Percentiles rank a stretch among this genome's conserved stretches.
These are phyloP conservation scores for Eutrema heterophyllum DNA, from an alignment of 345 rosid species.

Conservation along the genomic window DNA sequence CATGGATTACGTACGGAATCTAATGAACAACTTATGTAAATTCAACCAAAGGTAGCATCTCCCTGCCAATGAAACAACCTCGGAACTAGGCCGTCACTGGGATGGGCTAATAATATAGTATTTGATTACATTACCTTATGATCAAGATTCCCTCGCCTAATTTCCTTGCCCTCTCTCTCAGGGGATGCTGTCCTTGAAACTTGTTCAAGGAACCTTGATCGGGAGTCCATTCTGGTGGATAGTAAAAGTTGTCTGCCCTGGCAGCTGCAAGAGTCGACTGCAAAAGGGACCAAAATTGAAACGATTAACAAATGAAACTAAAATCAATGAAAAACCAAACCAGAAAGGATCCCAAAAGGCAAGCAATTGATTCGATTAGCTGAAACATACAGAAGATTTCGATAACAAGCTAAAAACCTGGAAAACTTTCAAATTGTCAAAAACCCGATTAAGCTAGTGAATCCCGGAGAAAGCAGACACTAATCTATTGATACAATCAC, in stretches of 20 bases:
- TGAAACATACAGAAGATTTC: not conserved
- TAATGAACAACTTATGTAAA: not conserved
- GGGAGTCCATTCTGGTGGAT: constrained; percentile 96
- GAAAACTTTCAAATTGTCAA: not conserved
- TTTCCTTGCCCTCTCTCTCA: constrained; percentile 89
- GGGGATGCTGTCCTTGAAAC: constrained; percentile 96
- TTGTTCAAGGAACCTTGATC: constrained; percentile 91
- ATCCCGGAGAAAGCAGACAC: not conserved
- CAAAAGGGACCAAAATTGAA: constrained; percentile 11
- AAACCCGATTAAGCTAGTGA: not conserved
- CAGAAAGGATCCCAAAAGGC: not conserved
- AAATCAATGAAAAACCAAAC: not conserved
- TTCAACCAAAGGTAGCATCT: not conserved
- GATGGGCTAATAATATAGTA: not conserved
- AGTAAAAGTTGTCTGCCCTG: constrained; percentile 94
- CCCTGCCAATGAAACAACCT: not conserved
- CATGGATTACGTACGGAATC: not conserved
- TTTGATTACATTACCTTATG: constrained; percentile 52
- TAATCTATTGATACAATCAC: not conserved
- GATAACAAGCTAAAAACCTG: constrained; percentile 6
- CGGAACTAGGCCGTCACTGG: not conserved
- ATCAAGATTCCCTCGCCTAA: constrained; percentile 87
- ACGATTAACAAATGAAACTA: constrained; percentile 1
- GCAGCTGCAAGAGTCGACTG: constrained; percentile 98
- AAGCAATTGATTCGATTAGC: not conserved